These are phyloP conservation scores for Pezicula neosporulosa DNA, from an alignment of 2,329 filamentous ascomycete species.

Conservation along the genomic window DNA sequence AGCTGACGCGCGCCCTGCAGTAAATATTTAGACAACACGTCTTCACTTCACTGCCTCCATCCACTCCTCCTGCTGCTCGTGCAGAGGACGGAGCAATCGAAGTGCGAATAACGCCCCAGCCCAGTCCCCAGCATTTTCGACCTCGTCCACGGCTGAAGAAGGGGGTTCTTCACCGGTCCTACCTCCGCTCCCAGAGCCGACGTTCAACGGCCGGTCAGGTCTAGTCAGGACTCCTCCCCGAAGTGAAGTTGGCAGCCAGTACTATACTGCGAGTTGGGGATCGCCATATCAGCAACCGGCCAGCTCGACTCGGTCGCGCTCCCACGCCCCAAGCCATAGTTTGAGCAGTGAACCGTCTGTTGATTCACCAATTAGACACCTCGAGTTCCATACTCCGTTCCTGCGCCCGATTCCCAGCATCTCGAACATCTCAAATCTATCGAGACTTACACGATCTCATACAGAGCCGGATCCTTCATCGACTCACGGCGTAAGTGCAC, in stretches of 20 bases:
- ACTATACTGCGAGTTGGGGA: constrained; percentile 81
- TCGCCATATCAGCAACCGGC: constrained; percentile 76
- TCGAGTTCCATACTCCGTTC: constrained; percentile 61
- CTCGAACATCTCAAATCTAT: no score
- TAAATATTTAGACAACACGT: constrained; percentile 26
- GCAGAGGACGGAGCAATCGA: constrained; percentile 51
- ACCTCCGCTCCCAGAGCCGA: constrained; percentile 56
- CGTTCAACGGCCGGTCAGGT: constrained; percentile 52
- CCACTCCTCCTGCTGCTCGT: constrained; percentile 55
- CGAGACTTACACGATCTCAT: constrained; percentile 26
- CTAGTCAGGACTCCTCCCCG: constrained; percentile 47
- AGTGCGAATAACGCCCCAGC: constrained; percentile 30
- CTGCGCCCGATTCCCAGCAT: constrained; percentile 51
- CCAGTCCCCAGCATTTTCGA: constrained; percentile 57
- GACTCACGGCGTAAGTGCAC: constrained; percentile 37
- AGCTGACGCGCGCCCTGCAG: constrained; percentile 16
- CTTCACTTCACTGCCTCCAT: constrained; percentile 34
- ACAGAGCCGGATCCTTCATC: constrained; percentile 34
- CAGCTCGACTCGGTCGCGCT: constrained; percentile 35
- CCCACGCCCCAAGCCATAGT: constrained; percentile 40
- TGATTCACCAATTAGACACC: constrained; percentile 56
- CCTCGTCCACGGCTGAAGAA: constrained; percentile 58
- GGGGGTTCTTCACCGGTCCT: constrained; percentile 55
- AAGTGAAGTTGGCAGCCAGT: constrained; percentile 34
- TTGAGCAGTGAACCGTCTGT: constrained; percentile 57